A percentile compares a stretch with the other conserved stretches of the same genome.
Conservation (phyloP, 441 rosid genomes). For the Macaranga tanarius region DNA sequence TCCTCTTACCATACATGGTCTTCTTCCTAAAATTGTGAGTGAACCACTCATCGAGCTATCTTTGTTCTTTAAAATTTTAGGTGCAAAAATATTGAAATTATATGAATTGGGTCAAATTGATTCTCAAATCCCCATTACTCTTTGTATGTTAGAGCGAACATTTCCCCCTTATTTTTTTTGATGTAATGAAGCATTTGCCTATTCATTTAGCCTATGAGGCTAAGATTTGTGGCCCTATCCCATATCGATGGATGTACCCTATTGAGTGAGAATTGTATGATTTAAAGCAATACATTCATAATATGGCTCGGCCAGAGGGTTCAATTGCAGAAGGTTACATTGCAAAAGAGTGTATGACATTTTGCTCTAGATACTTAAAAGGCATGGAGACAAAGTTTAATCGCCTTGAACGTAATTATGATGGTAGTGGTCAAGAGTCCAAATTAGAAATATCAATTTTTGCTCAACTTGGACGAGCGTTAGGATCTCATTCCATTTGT, state of each 20-base stretch:
- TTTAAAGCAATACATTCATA: not conserved
- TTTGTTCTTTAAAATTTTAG: not conserved
- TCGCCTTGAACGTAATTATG: no score
- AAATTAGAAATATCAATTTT: not conserved
- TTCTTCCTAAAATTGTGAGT: not conserved
- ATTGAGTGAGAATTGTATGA: not conserved
- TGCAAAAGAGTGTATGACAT: not conserved
- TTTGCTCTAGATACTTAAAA: not conserved
- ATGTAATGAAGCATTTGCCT: not conserved
- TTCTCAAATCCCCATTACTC: not conserved
- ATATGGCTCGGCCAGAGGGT: not conserved
- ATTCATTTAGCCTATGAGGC: not conserved
- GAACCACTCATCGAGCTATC: not conserved
- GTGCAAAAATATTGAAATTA: not conserved
- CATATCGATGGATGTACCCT: not conserved
- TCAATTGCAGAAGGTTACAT: not conserved
- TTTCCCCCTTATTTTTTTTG: not conserved
- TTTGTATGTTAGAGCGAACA: not conserved
- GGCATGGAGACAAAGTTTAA: not conserved
- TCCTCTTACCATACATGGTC: not conserved
- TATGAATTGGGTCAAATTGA: not conserved
- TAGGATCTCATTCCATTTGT: not conserved
- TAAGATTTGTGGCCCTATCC: not conserved
- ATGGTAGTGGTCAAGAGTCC: no score
- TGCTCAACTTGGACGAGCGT: no score